Conservation (phyloP, 805 yeast species). For the Ogataea paradorogensis region DNA sequence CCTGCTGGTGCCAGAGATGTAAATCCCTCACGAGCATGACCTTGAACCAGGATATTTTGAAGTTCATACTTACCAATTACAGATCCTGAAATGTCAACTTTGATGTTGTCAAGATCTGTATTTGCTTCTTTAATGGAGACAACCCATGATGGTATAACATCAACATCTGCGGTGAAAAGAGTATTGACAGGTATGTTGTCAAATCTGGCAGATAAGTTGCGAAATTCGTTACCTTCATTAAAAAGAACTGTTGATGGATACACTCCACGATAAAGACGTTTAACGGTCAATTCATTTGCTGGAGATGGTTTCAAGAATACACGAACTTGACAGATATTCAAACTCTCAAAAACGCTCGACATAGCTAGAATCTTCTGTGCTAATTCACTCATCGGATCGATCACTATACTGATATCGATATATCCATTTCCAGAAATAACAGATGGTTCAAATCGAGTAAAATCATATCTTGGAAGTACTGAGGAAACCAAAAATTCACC, state of each 20-base stretch:
- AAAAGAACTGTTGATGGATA: slow-evolving; percentile 37
- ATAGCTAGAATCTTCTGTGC: slow-evolving; percentile 63
- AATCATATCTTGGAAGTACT: slow-evolving; percentile 23
- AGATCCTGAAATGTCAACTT: slow-evolving; percentile 39
- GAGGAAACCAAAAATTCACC: slow-evolving; percentile 26
- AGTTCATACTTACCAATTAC: slow-evolving; percentile 50
- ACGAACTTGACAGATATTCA: slow-evolving; percentile 51
- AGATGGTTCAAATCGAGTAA: slow-evolving; percentile 1
- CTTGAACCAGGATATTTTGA: slow-evolving; percentile 62
- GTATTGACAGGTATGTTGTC: slow-evolving; percentile 48
- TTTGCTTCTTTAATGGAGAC: slow-evolving; percentile 48
- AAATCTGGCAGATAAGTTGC: slow-evolving; percentile 35
- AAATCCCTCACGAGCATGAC: slow-evolving; percentile 52
- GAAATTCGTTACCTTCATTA: slow-evolving; percentile 29
- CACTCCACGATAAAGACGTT: slow-evolving; percentile 55
- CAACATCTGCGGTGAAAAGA: slow-evolving; percentile 53
- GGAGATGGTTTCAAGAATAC: slow-evolving; percentile 55
- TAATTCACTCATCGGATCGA: slow-evolving; percentile 71
- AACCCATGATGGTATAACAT: slow-evolving; percentile 69
- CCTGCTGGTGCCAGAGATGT: slow-evolving; percentile 46
- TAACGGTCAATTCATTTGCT: slow-evolving; percentile 44
- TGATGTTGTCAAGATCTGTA: slow-evolving; percentile 64
- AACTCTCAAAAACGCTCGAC: slow-evolving; percentile 32
- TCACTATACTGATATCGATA: slow-evolving; percentile 54
- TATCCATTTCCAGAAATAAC: slow-evolving; percentile 7